Evolutionary conservation across 805 yeast genomes (phyloP).

Genomic region (Zygoascus bituminiphila): DNA sequence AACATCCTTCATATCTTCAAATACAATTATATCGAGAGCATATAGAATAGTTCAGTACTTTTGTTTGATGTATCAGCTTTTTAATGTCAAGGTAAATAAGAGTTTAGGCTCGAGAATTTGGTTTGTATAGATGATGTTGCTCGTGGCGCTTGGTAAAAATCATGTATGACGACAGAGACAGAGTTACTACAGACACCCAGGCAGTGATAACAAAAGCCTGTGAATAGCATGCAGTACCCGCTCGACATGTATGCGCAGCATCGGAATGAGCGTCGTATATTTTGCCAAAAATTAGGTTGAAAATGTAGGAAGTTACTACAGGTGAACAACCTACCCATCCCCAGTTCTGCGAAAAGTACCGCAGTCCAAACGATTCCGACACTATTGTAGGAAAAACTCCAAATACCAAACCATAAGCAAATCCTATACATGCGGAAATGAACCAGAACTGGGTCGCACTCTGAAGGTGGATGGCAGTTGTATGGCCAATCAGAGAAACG

Average conservation of each 20-base stretch:
- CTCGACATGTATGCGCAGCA: conserved; percentile 12
- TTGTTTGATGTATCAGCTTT: too few relatives aligned
- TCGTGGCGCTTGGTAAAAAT: conserved; percentile 7
- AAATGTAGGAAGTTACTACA: conserved; percentile 46
- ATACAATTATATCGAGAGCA: too few relatives aligned
- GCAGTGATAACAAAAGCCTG: conserved; percentile 14
- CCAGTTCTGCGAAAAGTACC: conserved; percentile 60
- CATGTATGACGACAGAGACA: conserved; percentile 11
- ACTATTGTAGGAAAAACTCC: conserved; percentile 64
- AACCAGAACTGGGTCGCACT: conserved; percentile 35
- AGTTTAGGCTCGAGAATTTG: too few relatives aligned
- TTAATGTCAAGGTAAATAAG: too few relatives aligned
- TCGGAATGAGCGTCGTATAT: conserved; percentile 44
- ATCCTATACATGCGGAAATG: conserved; percentile 48
- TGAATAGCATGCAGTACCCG: conserved; percentile 17
- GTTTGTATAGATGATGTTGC: background rate
- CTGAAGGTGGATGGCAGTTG: conserved; percentile 39
- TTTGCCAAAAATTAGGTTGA: conserved; percentile 54
- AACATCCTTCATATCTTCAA: too few relatives aligned
- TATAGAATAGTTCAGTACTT: too few relatives aligned
- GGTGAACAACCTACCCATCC: conserved; percentile 64
- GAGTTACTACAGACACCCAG: conserved; percentile 4
- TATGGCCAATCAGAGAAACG: conserved; percentile 43
- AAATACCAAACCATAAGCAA: conserved; percentile 63
- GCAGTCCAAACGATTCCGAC: conserved; percentile 64